Evolutionary conservation across 2,329 filamentous ascomycete genomes (phyloP).

Genomic region (Botrytis porri): DNA sequence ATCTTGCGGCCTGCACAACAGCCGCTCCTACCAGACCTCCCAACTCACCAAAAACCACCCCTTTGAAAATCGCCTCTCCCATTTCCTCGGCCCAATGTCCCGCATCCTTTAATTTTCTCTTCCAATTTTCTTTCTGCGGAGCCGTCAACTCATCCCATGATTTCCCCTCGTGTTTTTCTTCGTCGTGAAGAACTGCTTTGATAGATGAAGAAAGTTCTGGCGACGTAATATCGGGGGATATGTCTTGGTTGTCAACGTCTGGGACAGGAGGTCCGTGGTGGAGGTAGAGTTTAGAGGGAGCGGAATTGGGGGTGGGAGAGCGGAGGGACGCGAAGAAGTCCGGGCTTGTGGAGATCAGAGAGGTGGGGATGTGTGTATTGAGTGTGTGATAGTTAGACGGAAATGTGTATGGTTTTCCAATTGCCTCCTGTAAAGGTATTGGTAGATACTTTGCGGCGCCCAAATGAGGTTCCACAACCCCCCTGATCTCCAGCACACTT

Average conservation of each 20-base stretch:
- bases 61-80: conserved; percentile 36
- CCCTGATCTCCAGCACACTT: conserved; percentile 36
- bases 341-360: neutral
- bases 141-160: conserved; percentile 35
- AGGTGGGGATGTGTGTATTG: neutral
- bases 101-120: conserved; percentile 34
- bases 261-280: neutral
- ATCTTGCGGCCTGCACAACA: conserved; percentile 23
- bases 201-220: conserved; percentile 7
- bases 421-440: conserved; percentile 28
- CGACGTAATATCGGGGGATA: neutral
- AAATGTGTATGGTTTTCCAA: conserved; percentile 32
- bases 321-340: conserved; percentile 15
- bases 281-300: neutral
- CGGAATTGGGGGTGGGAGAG: neutral
- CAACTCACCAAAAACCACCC: conserved; percentile 38
- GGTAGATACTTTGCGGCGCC: conserved; percentile 32
- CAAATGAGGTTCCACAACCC: conserved; percentile 29
- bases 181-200: conserved; percentile 31
- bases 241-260: neutral
- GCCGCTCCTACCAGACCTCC: conserved; percentile 33
- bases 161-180: conserved; percentile 29
- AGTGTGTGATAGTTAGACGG: conserved; percentile 16
- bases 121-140: conserved; percentile 35
- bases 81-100: conserved; percentile 38